Evolutionary conservation across 305 asterid genomes (phyloP).

Genomic region (Plantago coronopus): DNA sequence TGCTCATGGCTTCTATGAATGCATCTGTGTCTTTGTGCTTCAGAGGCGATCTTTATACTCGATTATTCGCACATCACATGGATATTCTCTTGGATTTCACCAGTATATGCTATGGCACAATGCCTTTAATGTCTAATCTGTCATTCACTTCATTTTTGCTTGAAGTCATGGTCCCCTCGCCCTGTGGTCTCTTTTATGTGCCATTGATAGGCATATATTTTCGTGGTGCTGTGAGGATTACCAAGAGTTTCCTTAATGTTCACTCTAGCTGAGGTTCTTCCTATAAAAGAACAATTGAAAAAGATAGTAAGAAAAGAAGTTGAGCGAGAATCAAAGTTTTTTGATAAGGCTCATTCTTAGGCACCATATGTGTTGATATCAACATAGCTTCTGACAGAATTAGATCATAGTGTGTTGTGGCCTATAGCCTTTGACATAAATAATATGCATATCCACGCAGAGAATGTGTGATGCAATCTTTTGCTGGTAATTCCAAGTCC

Average conservation of each 20-base stretch:
- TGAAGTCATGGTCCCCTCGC: conserved; percentile 39
- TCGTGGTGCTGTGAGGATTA: neutral
- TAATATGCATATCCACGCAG: too few species aligned
- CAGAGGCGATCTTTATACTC: conserved; percentile 21
- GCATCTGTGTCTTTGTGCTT: conserved; percentile 24
- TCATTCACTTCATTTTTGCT: conserved; percentile 26
- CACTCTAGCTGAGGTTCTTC: too few species aligned
- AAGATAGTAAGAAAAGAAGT: too few species aligned
- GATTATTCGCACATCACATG: conserved; percentile 31
- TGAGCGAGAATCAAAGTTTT: too few species aligned
- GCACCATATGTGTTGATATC: too few species aligned
- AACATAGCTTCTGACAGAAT: too few species aligned
- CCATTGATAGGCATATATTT: neutral
- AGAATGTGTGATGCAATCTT: too few species aligned
- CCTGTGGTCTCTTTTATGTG: neutral
- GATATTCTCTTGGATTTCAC: conserved; percentile 33
- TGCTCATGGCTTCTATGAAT: conserved; percentile 24
- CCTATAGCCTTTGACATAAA: too few species aligned
- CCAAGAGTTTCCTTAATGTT: neutral
- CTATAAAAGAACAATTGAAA: too few species aligned
- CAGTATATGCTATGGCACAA: conserved; percentile 40
- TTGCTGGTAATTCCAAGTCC: too few species aligned
- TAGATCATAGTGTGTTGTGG: too few species aligned
- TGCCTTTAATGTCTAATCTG: conserved; percentile 22
- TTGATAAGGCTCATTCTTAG: too few species aligned